Percentiles rank a stretch among this genome's conserved stretches.
phyloP scores from a whole-genome alignment of 257 asterid genomes.

The Salvia splendens region DNA sequence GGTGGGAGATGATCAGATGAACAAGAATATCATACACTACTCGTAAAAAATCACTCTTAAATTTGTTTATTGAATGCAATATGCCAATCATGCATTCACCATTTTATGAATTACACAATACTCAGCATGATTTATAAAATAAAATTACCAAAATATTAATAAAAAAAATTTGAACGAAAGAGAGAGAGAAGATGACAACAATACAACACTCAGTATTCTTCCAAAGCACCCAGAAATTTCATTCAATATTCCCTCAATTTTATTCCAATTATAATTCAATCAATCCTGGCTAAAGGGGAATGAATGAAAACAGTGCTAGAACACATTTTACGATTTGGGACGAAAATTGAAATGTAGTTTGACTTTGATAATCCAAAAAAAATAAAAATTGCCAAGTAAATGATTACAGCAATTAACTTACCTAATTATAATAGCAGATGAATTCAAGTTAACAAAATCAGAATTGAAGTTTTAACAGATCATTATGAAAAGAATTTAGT shows the following conservation, averaged over 20 bases:
- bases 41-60: too few species aligned
- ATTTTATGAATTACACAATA: too few species aligned
- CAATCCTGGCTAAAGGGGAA: background rate
- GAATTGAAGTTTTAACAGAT: slow-evolving; percentile 33
- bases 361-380: slow-evolving; percentile 34
- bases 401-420: slow-evolving; percentile 36
- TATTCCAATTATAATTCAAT: background rate
- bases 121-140: too few species aligned
- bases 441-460: slow-evolving; percentile 30
- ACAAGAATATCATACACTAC: too few species aligned
- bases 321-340: slow-evolving; percentile 7
- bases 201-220: slow-evolving; percentile 4
- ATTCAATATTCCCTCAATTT: slow-evolving; percentile 6
- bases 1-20: too few species aligned
- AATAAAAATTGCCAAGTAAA: slow-evolving; percentile 11
- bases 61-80: too few species aligned
- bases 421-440: slow-evolving; percentile 38
- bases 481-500: slow-evolving; percentile 24
- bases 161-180: background rate
- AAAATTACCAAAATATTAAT: background rate
- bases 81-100: too few species aligned
- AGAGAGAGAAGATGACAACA: slow-evolving; percentile 21
- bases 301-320: background rate
- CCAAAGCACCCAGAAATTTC: slow-evolving; percentile 33
- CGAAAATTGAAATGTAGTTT: slow-evolving; percentile 28